phyloP scores from a whole-genome alignment of 2,329 filamentous ascomycete species.

The Neurospora sp. region DNA sequence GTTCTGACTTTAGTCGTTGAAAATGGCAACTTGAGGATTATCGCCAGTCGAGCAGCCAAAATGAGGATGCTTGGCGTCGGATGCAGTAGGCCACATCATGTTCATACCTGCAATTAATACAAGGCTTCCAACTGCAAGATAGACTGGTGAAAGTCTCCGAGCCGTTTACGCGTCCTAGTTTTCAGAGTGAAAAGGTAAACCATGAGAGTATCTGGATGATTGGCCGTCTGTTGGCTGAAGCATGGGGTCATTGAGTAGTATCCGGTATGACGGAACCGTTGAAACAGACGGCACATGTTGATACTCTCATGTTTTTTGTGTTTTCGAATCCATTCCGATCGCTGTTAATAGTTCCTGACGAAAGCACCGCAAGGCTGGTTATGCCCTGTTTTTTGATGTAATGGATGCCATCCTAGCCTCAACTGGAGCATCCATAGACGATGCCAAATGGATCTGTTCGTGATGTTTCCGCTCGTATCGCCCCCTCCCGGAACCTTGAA shows the following conservation, averaged over 20 bases:
- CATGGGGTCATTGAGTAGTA: not conserved
- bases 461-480: not conserved
- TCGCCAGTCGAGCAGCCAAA: not conserved
- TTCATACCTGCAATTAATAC: not conserved
- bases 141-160: not conserved
- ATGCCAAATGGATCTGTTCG: not conserved
- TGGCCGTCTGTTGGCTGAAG: not conserved
- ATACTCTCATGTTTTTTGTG: not conserved
- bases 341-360: not conserved
- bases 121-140: not conserved
- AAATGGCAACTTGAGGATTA: not conserved
- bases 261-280: not conserved
- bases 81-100: not conserved
- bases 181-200: not conserved
- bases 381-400: not conserved
- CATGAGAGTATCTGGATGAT: not conserved
- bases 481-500: not conserved
- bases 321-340: not conserved
- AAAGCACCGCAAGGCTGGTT: not conserved
- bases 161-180: not conserved
- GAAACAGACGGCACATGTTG: not conserved
- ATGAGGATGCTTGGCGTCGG: not conserved
- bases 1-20: not conserved
- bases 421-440: not conserved
- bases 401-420: not conserved